A percentile compares a stretch with the other conserved stretches of the same genome.
Conservation (phyloP, 176 grass and related monocot species). For the Coix lacrymajobi region DNA sequence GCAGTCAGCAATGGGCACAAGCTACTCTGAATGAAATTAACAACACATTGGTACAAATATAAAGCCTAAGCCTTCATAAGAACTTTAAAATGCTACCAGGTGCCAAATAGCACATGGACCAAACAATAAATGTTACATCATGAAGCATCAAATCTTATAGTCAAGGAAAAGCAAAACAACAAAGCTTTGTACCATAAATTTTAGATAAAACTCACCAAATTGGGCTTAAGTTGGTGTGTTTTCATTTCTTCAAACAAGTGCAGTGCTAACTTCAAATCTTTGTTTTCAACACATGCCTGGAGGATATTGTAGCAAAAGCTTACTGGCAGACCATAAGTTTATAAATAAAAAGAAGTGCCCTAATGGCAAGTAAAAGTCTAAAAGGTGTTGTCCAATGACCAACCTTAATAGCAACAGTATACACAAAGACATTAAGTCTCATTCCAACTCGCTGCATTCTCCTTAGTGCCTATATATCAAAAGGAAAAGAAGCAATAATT, state of each 20-base stretch:
- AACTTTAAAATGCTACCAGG: not conserved
- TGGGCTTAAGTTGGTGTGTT: constrained; percentile 63
- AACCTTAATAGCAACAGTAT: constrained; percentile 93
- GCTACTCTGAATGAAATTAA: not conserved
- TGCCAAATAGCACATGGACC: not conserved
- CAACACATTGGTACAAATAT: not conserved
- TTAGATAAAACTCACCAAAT: constrained; percentile 59
- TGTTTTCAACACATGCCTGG: constrained; percentile 79
- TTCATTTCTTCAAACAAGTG: constrained; percentile 93
- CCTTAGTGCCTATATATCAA: constrained; percentile 71
- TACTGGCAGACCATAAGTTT: not conserved
- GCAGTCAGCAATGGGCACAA: not conserved
- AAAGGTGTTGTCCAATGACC: constrained; percentile 2
- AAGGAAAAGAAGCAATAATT: constrained; percentile 14
- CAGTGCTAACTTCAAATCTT: constrained; percentile 70
- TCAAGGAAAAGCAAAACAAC: not conserved
- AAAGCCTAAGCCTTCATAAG: not conserved
- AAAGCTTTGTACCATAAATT: not conserved
- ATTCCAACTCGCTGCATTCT: constrained; percentile 74
- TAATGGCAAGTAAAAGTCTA: constrained; percentile 1
- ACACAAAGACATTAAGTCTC: constrained; percentile 75
- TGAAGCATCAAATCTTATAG: not conserved
- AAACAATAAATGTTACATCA: not conserved
- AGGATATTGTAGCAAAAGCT: constrained; percentile 19
- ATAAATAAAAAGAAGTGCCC: constrained; percentile 13